Evolutionary conservation across 176 grass and related monocot genomes (phyloP).

Genomic region (Aegilops speltoides): DNA sequence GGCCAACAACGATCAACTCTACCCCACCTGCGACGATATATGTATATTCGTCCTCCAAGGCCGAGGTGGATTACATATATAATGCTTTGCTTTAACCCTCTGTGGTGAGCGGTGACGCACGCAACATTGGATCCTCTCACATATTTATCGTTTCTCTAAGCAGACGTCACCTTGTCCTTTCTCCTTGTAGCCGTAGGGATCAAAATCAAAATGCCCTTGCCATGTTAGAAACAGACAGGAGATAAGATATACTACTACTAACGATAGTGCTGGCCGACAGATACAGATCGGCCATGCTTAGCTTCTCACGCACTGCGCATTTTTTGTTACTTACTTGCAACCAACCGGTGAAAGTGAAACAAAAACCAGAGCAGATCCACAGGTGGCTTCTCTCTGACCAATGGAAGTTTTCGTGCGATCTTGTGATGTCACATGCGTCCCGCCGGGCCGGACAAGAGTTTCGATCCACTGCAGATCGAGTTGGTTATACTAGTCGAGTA

Average conservation of each 20-base stretch:
- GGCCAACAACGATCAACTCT: too few relatives aligned
- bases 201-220: background rate
- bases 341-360: background rate
- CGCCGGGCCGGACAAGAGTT: conserved; percentile 22
- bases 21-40: too few relatives aligned
- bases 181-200: background rate
- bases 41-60: too few relatives aligned
- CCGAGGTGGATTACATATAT: too few relatives aligned
- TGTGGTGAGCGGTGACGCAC: background rate
- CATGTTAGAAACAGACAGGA: background rate
- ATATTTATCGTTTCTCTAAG: background rate
- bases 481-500: conserved; percentile 3
- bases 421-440: conserved; percentile 31
- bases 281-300: background rate
- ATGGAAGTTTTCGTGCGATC: conserved; percentile 27
- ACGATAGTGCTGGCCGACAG: background rate
- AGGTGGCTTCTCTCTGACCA: conserved; percentile 32
- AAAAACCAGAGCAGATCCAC: background rate
- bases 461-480: background rate
- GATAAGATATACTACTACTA: background rate
- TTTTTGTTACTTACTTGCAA: too few relatives aligned
- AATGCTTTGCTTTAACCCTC: too few relatives aligned
- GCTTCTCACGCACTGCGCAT: background rate
- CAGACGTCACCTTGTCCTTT: conserved; percentile 13
- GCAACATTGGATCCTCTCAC: conserved; percentile 22